phyloP scores from a whole-genome alignment of 73 alveolate genomes.

The Paramecium pentaurelia region DNA sequence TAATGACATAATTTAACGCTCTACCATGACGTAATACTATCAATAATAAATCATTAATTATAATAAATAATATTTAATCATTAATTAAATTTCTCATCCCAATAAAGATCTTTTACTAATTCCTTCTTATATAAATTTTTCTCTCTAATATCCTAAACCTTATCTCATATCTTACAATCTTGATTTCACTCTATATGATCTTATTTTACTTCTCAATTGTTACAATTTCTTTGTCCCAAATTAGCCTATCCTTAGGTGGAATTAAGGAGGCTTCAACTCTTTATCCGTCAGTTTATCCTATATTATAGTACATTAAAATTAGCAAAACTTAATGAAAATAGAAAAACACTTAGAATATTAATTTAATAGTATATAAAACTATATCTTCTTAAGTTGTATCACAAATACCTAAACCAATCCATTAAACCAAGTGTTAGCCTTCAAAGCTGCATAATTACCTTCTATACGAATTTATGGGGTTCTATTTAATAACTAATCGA shows the following conservation, averaged over 20 bases:
- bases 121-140: slow-evolving; percentile 46
- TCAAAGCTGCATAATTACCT: slow-evolving; percentile 50
- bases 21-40: not conserved
- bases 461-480: slow-evolving; percentile 68
- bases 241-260: slow-evolving; percentile 58
- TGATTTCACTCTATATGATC: not conserved
- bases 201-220: not conserved
- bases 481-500: slow-evolving; percentile 69
- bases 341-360: no score
- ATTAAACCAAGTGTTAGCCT: slow-evolving; percentile 61
- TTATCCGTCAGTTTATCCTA: slow-evolving; percentile 59
- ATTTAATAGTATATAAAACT: no score
- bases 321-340: no score
- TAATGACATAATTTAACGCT: not conserved
- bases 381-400: not conserved
- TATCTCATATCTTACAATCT: not conserved
- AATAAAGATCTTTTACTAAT: slow-evolving; percentile 48
- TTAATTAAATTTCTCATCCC: slow-evolving; percentile 56
- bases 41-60: not conserved
- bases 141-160: not conserved
- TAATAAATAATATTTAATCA: not conserved
- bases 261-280: slow-evolving; percentile 52
- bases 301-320: not conserved
- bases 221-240: slow-evolving; percentile 45
- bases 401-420: slow-evolving; percentile 43